Evolutionary conservation across 371 early-diverging fungal species (phyloP), one percentile per base, ranked within the genome.

Genomic region (Dinochytrium kinnereticum): DNA sequence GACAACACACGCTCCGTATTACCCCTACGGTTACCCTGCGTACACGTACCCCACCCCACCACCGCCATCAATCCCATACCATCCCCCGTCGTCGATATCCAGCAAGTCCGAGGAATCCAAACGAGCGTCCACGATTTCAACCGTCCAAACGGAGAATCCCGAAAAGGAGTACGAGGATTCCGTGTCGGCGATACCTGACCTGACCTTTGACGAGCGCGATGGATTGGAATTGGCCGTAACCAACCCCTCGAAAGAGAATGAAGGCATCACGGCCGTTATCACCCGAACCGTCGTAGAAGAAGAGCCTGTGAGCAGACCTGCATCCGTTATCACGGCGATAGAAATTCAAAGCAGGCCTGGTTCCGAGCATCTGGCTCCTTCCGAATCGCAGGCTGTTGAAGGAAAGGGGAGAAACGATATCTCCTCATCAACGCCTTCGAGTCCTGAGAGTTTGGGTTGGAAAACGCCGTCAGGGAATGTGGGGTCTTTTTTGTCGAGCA

Each of bases 11-110:
- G 21, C 57, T 28, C 28, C 13, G 21, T 13, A 13, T 55, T 55
- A 55, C 26, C 10, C 57, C 57, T 55, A 55, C 30, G 57, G 21
- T 28, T 55, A 55, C 26, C 57, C 57, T 30, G 57, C 57, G 17
- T 13, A 7, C 10, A 28, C 57, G 30, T 13, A 7, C 57, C 21
- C 15, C 30, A 26, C 10, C 10, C 24, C 57, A 55, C 26, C 10
- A 7, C 13, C 26, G 10, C 57, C 57, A 17, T 17, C 57, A n/a
- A n/a, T n/a, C n/a, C n/a, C n/a, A n/a, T n/a, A 17, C 24, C 57
- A 17, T 30, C 17, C 24, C 57, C 10, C 57, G 57, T 26, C 57
- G 24, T 7, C 15, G 17, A 13, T 30, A 28, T 10, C 57, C 21
- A 30, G 30, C 57, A 28, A 30, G 28, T 55, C 26, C 26, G 10